Evolutionary conservation across 179 eudicot genomes (phyloP).

Genomic region (Corrigiola litoralis): DNA sequence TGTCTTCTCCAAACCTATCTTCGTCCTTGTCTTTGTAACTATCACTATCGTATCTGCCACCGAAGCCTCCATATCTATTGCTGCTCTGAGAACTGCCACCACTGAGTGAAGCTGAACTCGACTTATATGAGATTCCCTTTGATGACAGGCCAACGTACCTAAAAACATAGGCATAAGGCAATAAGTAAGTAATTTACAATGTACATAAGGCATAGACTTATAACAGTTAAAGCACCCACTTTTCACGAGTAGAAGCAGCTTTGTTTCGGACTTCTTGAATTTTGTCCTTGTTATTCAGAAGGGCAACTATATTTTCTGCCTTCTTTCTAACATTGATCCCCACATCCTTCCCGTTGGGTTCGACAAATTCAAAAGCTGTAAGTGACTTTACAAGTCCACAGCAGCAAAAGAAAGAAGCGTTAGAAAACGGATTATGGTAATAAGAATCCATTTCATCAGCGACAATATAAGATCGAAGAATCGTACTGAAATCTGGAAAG

Average conservation of each 20-base stretch:
- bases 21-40: constrained; percentile 42
- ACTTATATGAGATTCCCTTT: constrained; percentile 69
- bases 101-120: constrained; percentile 60
- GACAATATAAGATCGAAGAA: constrained; percentile 7
- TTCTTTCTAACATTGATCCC: constrained; percentile 98
- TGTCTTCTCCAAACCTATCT: constrained; percentile 55
- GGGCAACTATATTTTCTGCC: constrained; percentile 81
- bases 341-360: constrained; percentile 85
- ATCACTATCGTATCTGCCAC: constrained; percentile 56
- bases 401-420: constrained; percentile 15
- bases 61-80: constrained; percentile 67
- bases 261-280: constrained; percentile 89
- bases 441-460: not conserved
- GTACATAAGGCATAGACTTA: not conserved
- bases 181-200: not conserved
- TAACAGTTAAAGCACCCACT: constrained; percentile 46
- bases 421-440: not conserved
- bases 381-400: constrained; percentile 58
- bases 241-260: constrained; percentile 89
- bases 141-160: constrained; percentile 96
- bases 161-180: constrained; percentile 14
- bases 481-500: constrained; percentile 92
- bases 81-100: constrained; percentile 48
- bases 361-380: constrained; percentile 76
- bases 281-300: constrained; percentile 87